Conservation (phyloP, 176 grass and related monocot genomes). For the Cenchrus fungigraminus region DNA sequence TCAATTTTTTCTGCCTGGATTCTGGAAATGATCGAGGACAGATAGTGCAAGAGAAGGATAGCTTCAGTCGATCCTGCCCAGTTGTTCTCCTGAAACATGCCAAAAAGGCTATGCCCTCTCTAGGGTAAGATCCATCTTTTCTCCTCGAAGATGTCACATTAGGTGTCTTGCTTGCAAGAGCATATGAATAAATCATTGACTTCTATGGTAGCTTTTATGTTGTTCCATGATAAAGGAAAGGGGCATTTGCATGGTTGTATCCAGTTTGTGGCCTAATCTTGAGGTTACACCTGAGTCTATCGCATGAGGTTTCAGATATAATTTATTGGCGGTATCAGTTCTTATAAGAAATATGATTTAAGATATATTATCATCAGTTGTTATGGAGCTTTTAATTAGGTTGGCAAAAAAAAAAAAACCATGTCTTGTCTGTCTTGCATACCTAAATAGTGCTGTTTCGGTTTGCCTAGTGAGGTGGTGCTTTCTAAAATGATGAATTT, state of each 20-base stretch:
- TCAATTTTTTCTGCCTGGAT: constrained; percentile 70
- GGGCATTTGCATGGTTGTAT: constrained; percentile 3
- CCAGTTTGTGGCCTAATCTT: neutral
- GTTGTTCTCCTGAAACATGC: constrained; percentile 83
- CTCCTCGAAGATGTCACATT: constrained; percentile 5
- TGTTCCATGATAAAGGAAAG: neutral
- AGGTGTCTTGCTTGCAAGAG: neutral
- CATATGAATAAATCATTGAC: constrained; percentile 26
- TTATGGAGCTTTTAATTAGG: neutral
- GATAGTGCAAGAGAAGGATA: constrained; percentile 55
- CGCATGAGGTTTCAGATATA: constrained; percentile 4
- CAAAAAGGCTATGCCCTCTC: constrained; percentile 19
- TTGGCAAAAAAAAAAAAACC: constrained; percentile 14
- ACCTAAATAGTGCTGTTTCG: constrained; percentile 12
- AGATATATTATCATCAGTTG: neutral
- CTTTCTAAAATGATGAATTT: constrained; percentile 8
- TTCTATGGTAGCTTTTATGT: constrained; percentile 9
- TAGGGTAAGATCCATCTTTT: constrained; percentile 42
- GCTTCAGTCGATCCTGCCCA: constrained; percentile 50
- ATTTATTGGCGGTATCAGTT: constrained; percentile 12
- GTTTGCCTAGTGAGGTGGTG: constrained; percentile 20
- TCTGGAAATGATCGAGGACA: constrained; percentile 46
- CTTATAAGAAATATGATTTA: neutral
- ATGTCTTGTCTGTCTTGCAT: neutral
- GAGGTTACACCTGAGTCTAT: neutral